Base-by-base conservation (phyloP, 352 stramenopile genomes). In the Phytopythium helicoides region DNA sequence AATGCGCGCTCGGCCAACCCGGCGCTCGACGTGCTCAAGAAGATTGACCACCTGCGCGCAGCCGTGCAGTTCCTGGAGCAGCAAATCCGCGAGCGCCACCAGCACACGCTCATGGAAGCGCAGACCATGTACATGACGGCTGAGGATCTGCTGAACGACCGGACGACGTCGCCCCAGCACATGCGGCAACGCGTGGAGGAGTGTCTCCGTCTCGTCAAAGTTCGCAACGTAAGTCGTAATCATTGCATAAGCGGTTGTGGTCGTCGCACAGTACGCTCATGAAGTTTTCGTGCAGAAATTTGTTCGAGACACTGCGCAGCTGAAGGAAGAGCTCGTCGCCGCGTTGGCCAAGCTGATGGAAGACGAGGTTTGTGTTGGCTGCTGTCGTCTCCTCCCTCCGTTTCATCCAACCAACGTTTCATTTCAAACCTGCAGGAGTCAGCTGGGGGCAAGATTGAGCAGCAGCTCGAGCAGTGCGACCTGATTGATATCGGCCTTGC, bases 391-490 rank as follows among this genome's bases (percentile, higher is more conserved):
- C n/a, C n/a, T n/a, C n/a, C n/a, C n/a, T n/a, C n/a, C n/a, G n/a
- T n/a, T n/a, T n/a, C n/a, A n/a, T n/a, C n/a, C n/a, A n/a, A n/a
- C n/a, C n/a, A n/a, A n/a, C n/a, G n/a, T n/a, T 21, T 47, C 31
- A 33, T n/a, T 18, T n/a, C 18, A 9, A 6, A 8, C 15, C 1
- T 62, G 19, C 54, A 91, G 81, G 73, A 82, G 58, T 41, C 66
- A 23, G 77, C 77, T 4, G 66, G 73, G 3, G 62, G 55, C 35
- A 90, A 88, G 54, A 84, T 84, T 49, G 82, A 92, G 33, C 62
- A 76, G 49, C 85, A 88, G 48, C 63, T 91, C 23, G 82, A 92
- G 76, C 80, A 91, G 88, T 92, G 82, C 54, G 82, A 92, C 51
- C 64, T 84, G 19, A 91, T 92, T 47, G 82, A 92, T 50, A 81